Evolutionary conservation across 2,329 filamentous ascomycete genomes (phyloP).

Genomic region (Thielaviopsis punctulata): DNA sequence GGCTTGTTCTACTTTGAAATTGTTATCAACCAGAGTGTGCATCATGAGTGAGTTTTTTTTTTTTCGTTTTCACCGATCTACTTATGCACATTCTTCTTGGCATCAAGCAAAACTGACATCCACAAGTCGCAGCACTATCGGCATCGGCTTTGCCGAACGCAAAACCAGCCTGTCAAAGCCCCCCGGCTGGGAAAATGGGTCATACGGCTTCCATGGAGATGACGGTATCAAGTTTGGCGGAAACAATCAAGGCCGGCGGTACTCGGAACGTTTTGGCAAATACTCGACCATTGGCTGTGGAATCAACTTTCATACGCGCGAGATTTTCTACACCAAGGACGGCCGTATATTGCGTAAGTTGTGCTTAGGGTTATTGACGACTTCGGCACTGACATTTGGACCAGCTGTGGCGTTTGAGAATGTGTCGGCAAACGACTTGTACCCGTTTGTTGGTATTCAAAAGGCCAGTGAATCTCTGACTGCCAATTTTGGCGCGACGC

Average conservation of each 20-base stretch:
- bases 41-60: slow-evolving; percentile 31
- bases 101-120: no score
- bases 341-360: slow-evolving; percentile 36
- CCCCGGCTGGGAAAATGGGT: slow-evolving; percentile 50
- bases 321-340: slow-evolving; percentile 54
- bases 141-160: slow-evolving; percentile 42
- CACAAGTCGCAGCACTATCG: slow-evolving; percentile 41
- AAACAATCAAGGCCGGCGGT: slow-evolving; percentile 37
- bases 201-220: slow-evolving; percentile 53
- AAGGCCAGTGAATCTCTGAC: slow-evolving; percentile 43
- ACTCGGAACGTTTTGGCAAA: slow-evolving; percentile 36
- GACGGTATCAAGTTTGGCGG: slow-evolving; percentile 45
- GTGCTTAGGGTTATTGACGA: neutral
- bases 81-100: no score
- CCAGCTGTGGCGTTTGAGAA: slow-evolving; percentile 55
- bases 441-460: slow-evolving; percentile 48
- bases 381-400: slow-evolving; percentile 13
- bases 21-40: slow-evolving; percentile 30
- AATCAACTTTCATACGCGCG: slow-evolving; percentile 45
- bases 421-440: slow-evolving; percentile 47
- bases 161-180: slow-evolving; percentile 33
- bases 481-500: slow-evolving; percentile 40
- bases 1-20: slow-evolving; percentile 92
- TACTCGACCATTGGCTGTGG: slow-evolving; percentile 47
- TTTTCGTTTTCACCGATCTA: neutral